Base-by-base conservation (phyloP, 2,329 filamentous ascomycete species). In the Hypocrella siamensis region DNA sequence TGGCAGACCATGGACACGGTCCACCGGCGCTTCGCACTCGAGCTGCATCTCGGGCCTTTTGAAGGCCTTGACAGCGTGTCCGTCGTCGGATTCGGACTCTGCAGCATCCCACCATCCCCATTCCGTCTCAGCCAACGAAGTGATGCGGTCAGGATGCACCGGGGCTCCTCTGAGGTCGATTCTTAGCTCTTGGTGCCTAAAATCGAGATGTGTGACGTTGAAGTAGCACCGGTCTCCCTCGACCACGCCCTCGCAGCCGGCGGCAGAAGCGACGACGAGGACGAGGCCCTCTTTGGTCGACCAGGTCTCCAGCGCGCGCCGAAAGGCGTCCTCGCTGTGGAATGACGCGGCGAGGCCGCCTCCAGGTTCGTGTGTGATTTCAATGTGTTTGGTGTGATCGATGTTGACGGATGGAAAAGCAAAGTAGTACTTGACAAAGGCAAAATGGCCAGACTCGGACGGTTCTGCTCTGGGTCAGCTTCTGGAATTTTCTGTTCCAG, bases 211-310 rank as follows among this genome's bases (percentile, higher is more conserved):
- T 5, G 33, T 40, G 24, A 42, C 45, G 14, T 42, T 35, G 35
- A 51, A 52, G 31, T 44, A 53, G 40, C 49, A 52, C 12, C 50
- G 37, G 16, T 52, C 42, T 17, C 42, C 42, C 7, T 38, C 37
- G 9, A 33, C 33, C n/a, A 43, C 42, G 28, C 40, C 43, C 8
- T 44, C 44, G 29, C 49, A 51, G 17, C 46, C 45, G 2, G 38
- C 22, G 5, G 38, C 37, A 19, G 43, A 44, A 11, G 41, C 42
- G 14, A 52, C 42, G 14, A 52, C 42, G 4, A 53, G 40, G 19
- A 53, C 28, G 14, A 49, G 26, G 3, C 40, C 45, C 2, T 40
- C 31, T 3, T 38, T 26, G 1, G 31, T 17, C 3, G 30, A 32
- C 47, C 47, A 49, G 16, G 35, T 45, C 2, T 38, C 35, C 8